Conservation (phyloP, 345 rosid species). For the Aquilaria sinensis region DNA sequence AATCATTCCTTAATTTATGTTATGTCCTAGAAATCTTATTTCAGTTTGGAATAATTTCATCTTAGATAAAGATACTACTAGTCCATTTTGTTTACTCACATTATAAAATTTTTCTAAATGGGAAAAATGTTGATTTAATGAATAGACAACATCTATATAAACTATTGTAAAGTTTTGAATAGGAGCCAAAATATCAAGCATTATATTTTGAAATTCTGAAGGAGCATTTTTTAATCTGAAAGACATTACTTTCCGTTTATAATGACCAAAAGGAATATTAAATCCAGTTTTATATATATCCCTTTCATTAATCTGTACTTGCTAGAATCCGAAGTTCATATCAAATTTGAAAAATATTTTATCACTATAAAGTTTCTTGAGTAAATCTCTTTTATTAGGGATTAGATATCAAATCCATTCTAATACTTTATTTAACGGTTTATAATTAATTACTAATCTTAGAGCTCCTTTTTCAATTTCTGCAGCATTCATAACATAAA, state of each 20-base stretch:
- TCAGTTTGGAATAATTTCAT: not conserved
- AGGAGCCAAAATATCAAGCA: not conserved
- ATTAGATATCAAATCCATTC: not conserved
- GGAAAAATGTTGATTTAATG: not conserved
- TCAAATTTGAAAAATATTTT: not conserved
- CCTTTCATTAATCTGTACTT: too few relatives aligned
- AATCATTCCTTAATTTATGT: too few relatives aligned
- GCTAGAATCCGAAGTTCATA: not conserved
- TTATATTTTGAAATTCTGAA: not conserved
- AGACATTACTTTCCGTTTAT: too few relatives aligned
- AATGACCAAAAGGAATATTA: too few relatives aligned
- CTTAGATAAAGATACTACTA: not conserved
- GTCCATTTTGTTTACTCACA: not conserved
- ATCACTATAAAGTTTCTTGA: not conserved
- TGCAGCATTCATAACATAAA: not conserved
- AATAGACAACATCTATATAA: not conserved
- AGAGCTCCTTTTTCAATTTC: not conserved
- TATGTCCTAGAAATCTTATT: too few relatives aligned
- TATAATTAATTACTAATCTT: not conserved
- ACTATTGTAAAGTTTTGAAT: not conserved
- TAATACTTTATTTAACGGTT: not conserved
- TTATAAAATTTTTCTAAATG: not conserved
- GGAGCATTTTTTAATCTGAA: not conserved
- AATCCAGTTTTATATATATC: too few relatives aligned
- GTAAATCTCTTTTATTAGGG: not conserved